phyloP scores from a whole-genome alignment of 768 basidiomycete genomes.

The Russula sp. region DNA sequence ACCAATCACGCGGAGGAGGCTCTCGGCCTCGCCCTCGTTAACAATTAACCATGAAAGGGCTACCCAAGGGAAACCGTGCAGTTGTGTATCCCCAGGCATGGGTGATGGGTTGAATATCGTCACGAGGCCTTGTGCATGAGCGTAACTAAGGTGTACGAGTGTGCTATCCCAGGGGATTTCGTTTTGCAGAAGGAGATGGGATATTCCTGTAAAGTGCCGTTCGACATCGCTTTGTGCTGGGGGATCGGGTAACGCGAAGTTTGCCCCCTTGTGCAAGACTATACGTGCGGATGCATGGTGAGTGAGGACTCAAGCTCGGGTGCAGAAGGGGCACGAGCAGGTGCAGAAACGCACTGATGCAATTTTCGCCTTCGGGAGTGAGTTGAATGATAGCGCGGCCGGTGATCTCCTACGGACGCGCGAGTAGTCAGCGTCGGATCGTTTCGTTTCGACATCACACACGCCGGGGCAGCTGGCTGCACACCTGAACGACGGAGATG shows the following conservation, averaged over 20 bases:
- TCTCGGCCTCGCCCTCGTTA: slow-evolving; percentile 44
- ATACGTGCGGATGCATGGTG: background rate
- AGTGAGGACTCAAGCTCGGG: background rate
- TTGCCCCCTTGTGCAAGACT: slow-evolving; percentile 56
- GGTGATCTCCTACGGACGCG: slow-evolving; percentile 36
- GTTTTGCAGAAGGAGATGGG: slow-evolving; percentile 52
- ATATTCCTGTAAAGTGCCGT: slow-evolving; percentile 31
- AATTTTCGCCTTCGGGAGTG: slow-evolving; percentile 49
- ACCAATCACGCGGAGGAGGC: slow-evolving; percentile 18
- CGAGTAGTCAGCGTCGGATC: background rate
- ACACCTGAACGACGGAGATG: slow-evolving; percentile 36
- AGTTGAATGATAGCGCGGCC: slow-evolving; percentile 59
- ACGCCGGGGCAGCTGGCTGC: background rate
- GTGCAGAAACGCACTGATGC: slow-evolving; percentile 40
- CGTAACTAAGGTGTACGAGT: slow-evolving; percentile 28
- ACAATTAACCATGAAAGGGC: slow-evolving; percentile 49
- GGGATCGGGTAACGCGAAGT: slow-evolving; percentile 37
- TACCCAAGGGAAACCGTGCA: slow-evolving; percentile 42
- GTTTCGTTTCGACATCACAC: background rate
- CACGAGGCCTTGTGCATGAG: slow-evolving; percentile 15
- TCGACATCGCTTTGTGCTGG: slow-evolving; percentile 19
- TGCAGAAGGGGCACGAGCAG: background rate
- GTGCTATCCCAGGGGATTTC: slow-evolving; percentile 45
- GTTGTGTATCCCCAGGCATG: slow-evolving; percentile 36
- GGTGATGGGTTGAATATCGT: slow-evolving; percentile 55